Base-by-base conservation (phyloP, 129 eudicot species). In the Saposhnikovia divaricata region DNA sequence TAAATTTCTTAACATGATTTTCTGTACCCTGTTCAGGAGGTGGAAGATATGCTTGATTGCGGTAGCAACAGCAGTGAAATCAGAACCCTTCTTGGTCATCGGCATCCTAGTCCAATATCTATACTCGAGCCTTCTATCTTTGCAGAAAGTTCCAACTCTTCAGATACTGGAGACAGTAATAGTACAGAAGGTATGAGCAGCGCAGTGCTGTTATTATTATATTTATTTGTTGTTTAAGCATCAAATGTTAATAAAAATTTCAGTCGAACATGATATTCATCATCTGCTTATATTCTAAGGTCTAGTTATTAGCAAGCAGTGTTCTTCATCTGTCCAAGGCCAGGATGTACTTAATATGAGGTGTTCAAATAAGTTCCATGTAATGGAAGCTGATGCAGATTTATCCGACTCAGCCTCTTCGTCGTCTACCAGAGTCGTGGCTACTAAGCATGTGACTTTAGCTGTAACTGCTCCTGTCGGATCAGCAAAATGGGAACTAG, bases 361-460 rank as follows among this genome's bases (percentile, higher is more conserved):
- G 69, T n/a, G 37, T 61, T 61, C 69, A 61, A n/a, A 61, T 61
- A 83, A 78, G 77, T 72, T 76, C 23, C 81, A 57, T 71, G 80
- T 85, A 10, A 78, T 81, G 85, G 96, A 87, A 51, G 74, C 82
- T 18, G 93, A 93, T 48, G 51, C 90, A 23, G 98, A 93, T 76
- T 75, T 87, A 71, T 80, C 85, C 45, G 98, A 93, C 86, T 91
- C 98, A 0, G 97, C 98, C n/a, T 87, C 96, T 71, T 91, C 97
- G 25, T 72, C 85, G 75, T 86, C 87, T n/a, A 38, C 82, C 1
- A 77, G 50, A 66, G 37, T 44, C 39, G 14, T 40, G 12, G 72
- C 79, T 9, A 75, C 45, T 25, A 79, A 50, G 78, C 80, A 43
- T 38, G 79, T 45, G 27, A 72, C 37, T 14, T 21, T 42, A 72